These are phyloP conservation scores for Brassica juncea DNA, from an alignment of 345 rosid genomes.

Conservation along the genomic window DNA sequence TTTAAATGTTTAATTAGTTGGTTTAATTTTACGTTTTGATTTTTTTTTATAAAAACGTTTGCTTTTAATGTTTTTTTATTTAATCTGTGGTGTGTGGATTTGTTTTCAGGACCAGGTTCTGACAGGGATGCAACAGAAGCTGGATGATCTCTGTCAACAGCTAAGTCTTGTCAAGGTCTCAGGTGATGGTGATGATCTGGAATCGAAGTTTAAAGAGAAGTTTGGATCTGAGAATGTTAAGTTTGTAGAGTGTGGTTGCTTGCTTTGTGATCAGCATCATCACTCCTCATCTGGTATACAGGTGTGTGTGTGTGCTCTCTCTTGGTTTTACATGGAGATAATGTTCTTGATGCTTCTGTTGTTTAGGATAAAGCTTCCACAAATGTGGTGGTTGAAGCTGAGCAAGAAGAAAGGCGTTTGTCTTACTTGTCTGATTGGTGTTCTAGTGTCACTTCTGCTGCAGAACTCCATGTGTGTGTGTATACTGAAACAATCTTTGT, in stretches of 20 bases:
- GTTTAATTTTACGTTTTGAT: slow-evolving; percentile 31
- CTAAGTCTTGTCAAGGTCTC: slow-evolving; percentile 42
- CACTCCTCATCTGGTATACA: slow-evolving; percentile 40
- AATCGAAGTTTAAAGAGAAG: slow-evolving; percentile 27
- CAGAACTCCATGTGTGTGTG: slow-evolving; percentile 66
- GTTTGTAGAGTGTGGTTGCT: slow-evolving; percentile 80
- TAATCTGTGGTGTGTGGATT: neutral
- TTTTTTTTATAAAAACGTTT: neutral
- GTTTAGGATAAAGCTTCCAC: slow-evolving; percentile 44
- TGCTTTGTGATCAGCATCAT: slow-evolving; percentile 81
- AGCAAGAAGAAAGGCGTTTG: slow-evolving; percentile 94
- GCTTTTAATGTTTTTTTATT: neutral
- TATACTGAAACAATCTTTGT: neutral
- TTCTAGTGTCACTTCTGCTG: slow-evolving; percentile 78
- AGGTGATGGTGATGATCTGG: slow-evolving; percentile 5
- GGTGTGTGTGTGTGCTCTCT: slow-evolving; percentile 47
- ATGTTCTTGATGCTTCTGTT: slow-evolving; percentile 10
- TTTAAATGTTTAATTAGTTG: neutral
- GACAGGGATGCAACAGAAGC: slow-evolving; percentile 80
- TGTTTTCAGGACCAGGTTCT: slow-evolving; percentile 73
- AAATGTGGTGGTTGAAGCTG: slow-evolving; percentile 43
- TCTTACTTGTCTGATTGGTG: slow-evolving; percentile 97
- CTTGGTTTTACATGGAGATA: neutral
- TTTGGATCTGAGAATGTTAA: slow-evolving; percentile 51
- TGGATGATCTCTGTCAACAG: slow-evolving; percentile 72